Evolutionary conservation across 495 filamentous ascomycete genomes (phyloP).

Genomic region (Darksidea phi): DNA sequence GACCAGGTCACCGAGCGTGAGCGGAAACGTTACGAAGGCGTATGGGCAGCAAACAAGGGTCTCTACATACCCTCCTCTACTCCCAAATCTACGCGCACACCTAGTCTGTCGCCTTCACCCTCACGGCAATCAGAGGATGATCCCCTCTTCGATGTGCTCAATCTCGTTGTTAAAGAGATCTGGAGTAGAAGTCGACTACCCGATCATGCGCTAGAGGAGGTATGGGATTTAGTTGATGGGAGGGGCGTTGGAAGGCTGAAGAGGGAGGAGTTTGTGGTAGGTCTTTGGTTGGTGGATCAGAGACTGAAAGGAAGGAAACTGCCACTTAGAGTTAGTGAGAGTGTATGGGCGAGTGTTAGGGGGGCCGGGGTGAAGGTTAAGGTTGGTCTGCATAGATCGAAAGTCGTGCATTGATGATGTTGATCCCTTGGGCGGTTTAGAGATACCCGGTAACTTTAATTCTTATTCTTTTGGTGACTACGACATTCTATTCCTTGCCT

Average conservation of each 20-base stretch:
- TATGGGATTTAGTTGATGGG: constrained; percentile 83
- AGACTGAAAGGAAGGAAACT: constrained; percentile 83
- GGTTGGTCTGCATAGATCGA: constrained; percentile 4
- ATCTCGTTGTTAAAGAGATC: constrained; percentile 79
- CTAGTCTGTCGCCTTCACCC: neutral
- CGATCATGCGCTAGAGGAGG: constrained; percentile 64
- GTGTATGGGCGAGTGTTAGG: constrained; percentile 83
- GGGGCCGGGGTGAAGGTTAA: constrained; percentile 51
- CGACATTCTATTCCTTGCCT: neutral
- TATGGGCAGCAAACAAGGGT: constrained; percentile 92
- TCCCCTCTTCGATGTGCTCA: constrained; percentile 55
- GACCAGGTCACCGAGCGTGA: constrained; percentile 73
- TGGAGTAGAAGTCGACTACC: constrained; percentile 78
- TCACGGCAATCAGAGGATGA: neutral
- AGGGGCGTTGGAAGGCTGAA: constrained; percentile 58
- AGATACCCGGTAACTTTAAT: constrained; percentile 19
- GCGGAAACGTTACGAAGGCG: constrained; percentile 88
- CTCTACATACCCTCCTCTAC: constrained; percentile 49
- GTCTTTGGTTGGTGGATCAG: constrained; percentile 94
- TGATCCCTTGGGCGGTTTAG: neutral
- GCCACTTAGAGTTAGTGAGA: constrained; percentile 71
- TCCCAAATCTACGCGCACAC: constrained; percentile 10
- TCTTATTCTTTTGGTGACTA: neutral
- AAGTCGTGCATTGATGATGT: neutral
- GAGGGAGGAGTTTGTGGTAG: constrained; percentile 87